These are phyloP conservation scores for Gracilaria gracilis DNA, from an alignment of 23 red algal genomes.

Conservation along the genomic window DNA sequence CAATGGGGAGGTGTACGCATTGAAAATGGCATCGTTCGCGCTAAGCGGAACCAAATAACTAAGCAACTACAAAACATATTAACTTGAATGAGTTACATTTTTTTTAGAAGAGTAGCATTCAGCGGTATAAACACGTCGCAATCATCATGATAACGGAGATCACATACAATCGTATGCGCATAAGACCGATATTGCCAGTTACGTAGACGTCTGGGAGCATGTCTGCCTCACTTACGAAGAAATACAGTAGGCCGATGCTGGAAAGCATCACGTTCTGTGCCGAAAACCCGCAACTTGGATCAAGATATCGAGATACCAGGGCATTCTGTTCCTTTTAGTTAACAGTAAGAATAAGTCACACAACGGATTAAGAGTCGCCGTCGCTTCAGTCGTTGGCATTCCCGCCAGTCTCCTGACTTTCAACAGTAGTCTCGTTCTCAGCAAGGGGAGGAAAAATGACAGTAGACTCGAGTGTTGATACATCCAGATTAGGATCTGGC, in stretches of 20 bases:
- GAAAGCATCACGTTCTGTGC: not conserved
- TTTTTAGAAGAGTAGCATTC: not conserved
- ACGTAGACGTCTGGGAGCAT: not conserved
- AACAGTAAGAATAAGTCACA: slow-evolving; percentile 33
- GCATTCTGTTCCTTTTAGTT: slow-evolving; percentile 12
- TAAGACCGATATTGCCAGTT: not conserved
- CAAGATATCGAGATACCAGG: not conserved
- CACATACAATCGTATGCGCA: not conserved
- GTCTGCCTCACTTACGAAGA: not conserved
- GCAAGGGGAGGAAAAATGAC: not conserved
- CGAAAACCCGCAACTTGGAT: not conserved
- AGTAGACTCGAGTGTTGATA: slow-evolving; percentile 46
- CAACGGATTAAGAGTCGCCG: slow-evolving; percentile 3
- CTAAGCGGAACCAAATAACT: slow-evolving; percentile 28
- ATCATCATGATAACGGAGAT: not conserved
- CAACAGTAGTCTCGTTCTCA: not conserved
- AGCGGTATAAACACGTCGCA: not conserved
- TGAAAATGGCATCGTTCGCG: slow-evolving; percentile 34
- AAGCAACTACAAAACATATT: not conserved
- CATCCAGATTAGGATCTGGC: slow-evolving; percentile 72
- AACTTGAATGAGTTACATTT: slow-evolving; percentile 3
- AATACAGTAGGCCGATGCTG: slow-evolving; percentile 11
- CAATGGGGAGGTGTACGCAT: slow-evolving; percentile 57
- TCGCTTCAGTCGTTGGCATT: not conserved
- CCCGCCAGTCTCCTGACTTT: not conserved